Evolutionary conservation across 73 alveolate genomes (phyloP).

Genomic region (Tetrahymena borealis): DNA sequence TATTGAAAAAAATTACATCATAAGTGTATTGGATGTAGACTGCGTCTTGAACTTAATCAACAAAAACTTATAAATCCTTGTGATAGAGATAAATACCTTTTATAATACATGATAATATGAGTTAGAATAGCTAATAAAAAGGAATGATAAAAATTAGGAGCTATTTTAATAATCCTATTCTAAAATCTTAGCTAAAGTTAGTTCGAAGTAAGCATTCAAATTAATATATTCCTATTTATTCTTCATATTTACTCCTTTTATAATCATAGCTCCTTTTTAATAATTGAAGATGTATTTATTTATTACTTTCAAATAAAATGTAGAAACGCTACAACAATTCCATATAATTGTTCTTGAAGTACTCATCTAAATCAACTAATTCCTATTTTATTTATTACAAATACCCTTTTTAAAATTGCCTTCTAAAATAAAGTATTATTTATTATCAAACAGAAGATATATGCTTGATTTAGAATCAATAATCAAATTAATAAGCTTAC

Average conservation of each 20-base stretch:
- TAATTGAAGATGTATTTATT: too few relatives aligned
- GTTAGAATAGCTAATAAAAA: background rate
- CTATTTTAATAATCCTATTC: background rate
- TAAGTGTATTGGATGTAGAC: slow-evolving; percentile 24
- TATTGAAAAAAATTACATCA: slow-evolving; percentile 5
- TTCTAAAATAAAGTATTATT: too few relatives aligned
- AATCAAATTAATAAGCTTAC: too few relatives aligned
- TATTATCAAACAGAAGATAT: too few relatives aligned
- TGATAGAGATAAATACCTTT: slow-evolving; percentile 64
- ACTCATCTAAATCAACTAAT: slow-evolving; percentile 89
- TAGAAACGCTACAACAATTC: slow-evolving; percentile 90
- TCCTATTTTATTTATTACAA: slow-evolving; percentile 12
- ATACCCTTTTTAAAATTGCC: too few relatives aligned
- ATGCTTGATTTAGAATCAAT: too few relatives aligned
- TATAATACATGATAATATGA: background rate
- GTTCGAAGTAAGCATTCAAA: background rate
- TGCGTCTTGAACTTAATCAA: slow-evolving; percentile 68
- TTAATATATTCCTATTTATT: too few relatives aligned
- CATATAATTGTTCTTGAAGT: slow-evolving; percentile 81
- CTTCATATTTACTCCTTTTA: too few relatives aligned
- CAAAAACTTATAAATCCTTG: slow-evolving; percentile 76
- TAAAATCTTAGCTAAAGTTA: background rate
- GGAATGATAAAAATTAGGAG: too few relatives aligned
- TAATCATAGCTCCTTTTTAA: too few relatives aligned
- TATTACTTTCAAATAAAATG: slow-evolving; percentile 74